These are phyloP conservation scores for Ophiocordyceps camponoti-leonardi DNA, from an alignment of 2,329 filamentous ascomycete species.

Conservation along the genomic window DNA sequence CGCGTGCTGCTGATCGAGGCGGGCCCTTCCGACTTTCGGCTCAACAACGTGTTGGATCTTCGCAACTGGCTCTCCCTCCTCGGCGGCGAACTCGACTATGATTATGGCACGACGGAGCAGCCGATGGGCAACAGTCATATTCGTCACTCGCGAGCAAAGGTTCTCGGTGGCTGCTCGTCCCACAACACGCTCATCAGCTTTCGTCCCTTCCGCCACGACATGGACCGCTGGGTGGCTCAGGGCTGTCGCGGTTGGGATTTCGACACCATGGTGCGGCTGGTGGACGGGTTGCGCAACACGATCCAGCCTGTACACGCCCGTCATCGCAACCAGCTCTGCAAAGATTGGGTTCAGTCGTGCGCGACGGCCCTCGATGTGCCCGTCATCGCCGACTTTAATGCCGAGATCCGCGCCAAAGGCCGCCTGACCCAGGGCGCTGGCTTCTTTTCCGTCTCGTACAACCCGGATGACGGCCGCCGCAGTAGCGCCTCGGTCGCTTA, in stretches of 20 bases:
- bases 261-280: slow-evolving; percentile 62
- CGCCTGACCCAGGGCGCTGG: slow-evolving; percentile 61
- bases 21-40: slow-evolving; percentile 76
- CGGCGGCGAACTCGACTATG: slow-evolving; percentile 78
- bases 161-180: slow-evolving; percentile 80
- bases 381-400: slow-evolving; percentile 71
- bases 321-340: slow-evolving; percentile 79
- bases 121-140: slow-evolving; percentile 86
- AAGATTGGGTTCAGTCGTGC: slow-evolving; percentile 77
- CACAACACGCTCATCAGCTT: slow-evolving; percentile 93
- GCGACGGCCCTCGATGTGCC: slow-evolving; percentile 65
- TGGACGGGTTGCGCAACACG: slow-evolving; percentile 79
- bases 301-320: slow-evolving; percentile 73
- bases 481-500: slow-evolving; percentile 83
- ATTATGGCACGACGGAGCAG: slow-evolving; percentile 80
- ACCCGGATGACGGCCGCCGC: slow-evolving; percentile 70
- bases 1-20: slow-evolving; percentile 72
- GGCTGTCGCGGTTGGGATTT: slow-evolving; percentile 80
- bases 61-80: slow-evolving; percentile 77
- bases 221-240: slow-evolving; percentile 65
- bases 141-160: slow-evolving; percentile 81
- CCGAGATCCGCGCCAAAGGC: slow-evolving; percentile 59
- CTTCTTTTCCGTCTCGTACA: slow-evolving; percentile 84
- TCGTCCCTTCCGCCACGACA: slow-evolving; percentile 78
- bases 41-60: slow-evolving; percentile 71